Base-by-base conservation (phyloP, 225 moss, liverwort and hornwort genomes). In the Ulota crispa region DNA sequence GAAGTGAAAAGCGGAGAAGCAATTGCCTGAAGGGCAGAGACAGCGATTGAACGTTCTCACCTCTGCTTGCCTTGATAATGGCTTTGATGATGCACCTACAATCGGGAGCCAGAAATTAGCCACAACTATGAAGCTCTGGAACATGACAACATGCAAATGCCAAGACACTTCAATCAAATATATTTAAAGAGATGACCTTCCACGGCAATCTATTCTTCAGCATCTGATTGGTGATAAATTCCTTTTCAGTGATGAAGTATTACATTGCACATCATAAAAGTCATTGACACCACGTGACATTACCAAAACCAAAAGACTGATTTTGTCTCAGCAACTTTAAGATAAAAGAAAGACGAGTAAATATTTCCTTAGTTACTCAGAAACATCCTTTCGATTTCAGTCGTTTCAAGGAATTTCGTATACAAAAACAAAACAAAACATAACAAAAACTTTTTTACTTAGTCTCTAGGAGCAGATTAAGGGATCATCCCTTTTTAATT, bases 71-170 rank as follows among this genome's bases (percentile, higher is more conserved):
- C 27, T 55, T 47, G 79, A 59, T 16, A 37, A 57, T 42, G 60
- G 78, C 19, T 68, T 27, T 79, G 78, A 20, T 67, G 79, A 72
- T 37, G 73, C 78, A 83, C 73, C 78, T 83, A 27, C 79, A 62
- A n/a, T 73, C 57, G 79, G 36, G 55, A 72, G 72, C 37, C 64
- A 42, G 31, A 77, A 64, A 55, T 82, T 77, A 77, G 83, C 26
- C 39, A 70, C 63, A 62, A 23, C 23, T 16, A 70, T 30, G 15
- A 52, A 76, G 45, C 57, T 75, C 42, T 57, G 36, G n/a, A 77
- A 41, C 45, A 26, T 64, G 70, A 39, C 31, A 63, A 50, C 60
- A 41, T 30, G 52, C 26, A 63, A 62, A 70, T 70, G 32, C 13
- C 61, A 61, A 47, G 16, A 36, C 64, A 41, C 23, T 36, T 64